Percentiles rank a stretch among this genome's conserved stretches.
These are phyloP conservation scores for Pogostemon cablin DNA, from an alignment of 257 asterid species.

Conservation along the genomic window DNA sequence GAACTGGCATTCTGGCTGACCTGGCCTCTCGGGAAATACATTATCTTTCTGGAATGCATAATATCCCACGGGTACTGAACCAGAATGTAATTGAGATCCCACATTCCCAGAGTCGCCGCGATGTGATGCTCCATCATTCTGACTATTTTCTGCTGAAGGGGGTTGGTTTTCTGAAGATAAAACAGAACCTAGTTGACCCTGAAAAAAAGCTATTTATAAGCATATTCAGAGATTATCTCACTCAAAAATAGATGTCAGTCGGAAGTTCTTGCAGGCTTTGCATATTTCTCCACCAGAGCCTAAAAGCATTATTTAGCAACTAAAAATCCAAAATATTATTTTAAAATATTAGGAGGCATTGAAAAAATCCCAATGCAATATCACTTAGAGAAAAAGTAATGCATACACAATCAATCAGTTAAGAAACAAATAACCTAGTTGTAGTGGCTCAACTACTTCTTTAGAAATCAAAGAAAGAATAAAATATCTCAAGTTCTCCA, in stretches of 20 bases:
- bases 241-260: slow-evolving; percentile 16
- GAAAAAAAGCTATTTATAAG: slow-evolving; percentile 39
- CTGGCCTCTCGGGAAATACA: slow-evolving; percentile 95
- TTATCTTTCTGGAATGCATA: slow-evolving; percentile 76
- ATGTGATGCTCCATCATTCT: slow-evolving; percentile 51
- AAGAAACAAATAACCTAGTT: slow-evolving; percentile 2
- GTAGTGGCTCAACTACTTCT: slow-evolving; percentile 14
- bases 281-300: slow-evolving; percentile 15
- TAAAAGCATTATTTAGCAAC: neutral
- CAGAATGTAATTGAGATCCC: slow-evolving; percentile 66
- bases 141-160: slow-evolving; percentile 60
- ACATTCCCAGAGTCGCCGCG: slow-evolving; percentile 51
- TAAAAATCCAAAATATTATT: slow-evolving; percentile 9
- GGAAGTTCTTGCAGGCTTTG: slow-evolving; percentile 25
- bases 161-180: slow-evolving; percentile 71
- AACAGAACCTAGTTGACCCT: slow-evolving; percentile 81
- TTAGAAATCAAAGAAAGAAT: slow-evolving; percentile 11
- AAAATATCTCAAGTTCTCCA: neutral
- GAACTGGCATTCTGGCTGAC: slow-evolving; percentile 94
- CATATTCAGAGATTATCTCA: slow-evolving; percentile 32
- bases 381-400: slow-evolving; percentile 16
- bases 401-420: neutral
- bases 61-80: slow-evolving; percentile 67
- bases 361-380: slow-evolving; percentile 15
- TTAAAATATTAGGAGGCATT: neutral